Evolutionary conservation across 805 yeast species (phyloP), one percentile per base, ranked within the genome.

Genomic region (Metschnikowia gelsemii): DNA sequence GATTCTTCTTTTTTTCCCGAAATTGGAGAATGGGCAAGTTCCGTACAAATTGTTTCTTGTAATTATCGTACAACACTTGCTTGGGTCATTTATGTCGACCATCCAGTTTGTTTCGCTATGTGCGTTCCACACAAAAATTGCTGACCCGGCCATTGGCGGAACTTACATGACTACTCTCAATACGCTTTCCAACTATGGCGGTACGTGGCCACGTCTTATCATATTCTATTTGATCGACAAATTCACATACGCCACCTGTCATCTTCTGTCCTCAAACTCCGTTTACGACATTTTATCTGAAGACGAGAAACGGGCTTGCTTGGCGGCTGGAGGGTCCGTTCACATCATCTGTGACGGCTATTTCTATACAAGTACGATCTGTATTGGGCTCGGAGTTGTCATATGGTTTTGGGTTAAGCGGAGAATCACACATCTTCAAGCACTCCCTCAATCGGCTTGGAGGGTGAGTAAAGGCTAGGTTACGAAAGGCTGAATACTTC

Each of bases 131-230:
- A 91, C 97, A 2, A 81, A 83, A 53, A 86, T 93, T 40, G 96
- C 99, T 2, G 99, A 93, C 59, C 98, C 99, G 0, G 65, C 81
- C 14, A 87, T 93, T 54, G 99, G 99, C 13, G 99, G 99, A 1
- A 93, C 99, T 0, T 93, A 93, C 62, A 91, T 93, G 98, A 93
- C 99, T 0, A 82, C 96, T 0, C 70, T 93, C 44, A 93, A 93
- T 63, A 93, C 99, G 0, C 70, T 93, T 35, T 80, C 95, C 30
- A 93, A 93, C 60, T 73, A 91, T 43, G 99, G 99, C 18, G 99
- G 99, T 8, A 93, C 95, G 32, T 93, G 99, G 99, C 99, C 99
- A 2, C 75, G 88, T 40, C 68, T 87, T n/a, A 68, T 93, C 23
- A 82, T 91, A 1, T 75, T 89, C 51, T 78, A 73, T 45, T 72